A percentile compares a stretch with the other conserved stretches of the same genome.
These are phyloP conservation scores for fission yeast (Schizosaccharomyces pombe) DNA, from an alignment of 805 yeast species.

Conservation along the genomic window ASM294v3 CU329670.1:4156501-4157000, in stretches of 20 bases:
- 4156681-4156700: background rate
- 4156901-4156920: background rate
- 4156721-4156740: background rate
- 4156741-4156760: background rate
- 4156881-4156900: background rate
- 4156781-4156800: background rate
- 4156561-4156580: background rate
- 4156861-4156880: background rate
- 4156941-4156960: background rate
- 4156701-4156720: background rate
- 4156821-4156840: background rate
- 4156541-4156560: background rate
- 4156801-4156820: background rate
- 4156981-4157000: slow-evolving; percentile 2
- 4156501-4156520: background rate
- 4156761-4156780: background rate
- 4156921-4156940: background rate
- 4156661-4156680: background rate
- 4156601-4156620: background rate
- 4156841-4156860: background rate
- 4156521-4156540: background rate
- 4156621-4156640: background rate
- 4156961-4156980: slow-evolving; percentile 2
- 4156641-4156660: background rate
- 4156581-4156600: background rate